Percentiles rank a stretch among this genome's conserved stretches.
These are phyloP conservation scores for Catharanthus roseus DNA, from an alignment of 257 asterid species.

Conservation along the genomic window DNA sequence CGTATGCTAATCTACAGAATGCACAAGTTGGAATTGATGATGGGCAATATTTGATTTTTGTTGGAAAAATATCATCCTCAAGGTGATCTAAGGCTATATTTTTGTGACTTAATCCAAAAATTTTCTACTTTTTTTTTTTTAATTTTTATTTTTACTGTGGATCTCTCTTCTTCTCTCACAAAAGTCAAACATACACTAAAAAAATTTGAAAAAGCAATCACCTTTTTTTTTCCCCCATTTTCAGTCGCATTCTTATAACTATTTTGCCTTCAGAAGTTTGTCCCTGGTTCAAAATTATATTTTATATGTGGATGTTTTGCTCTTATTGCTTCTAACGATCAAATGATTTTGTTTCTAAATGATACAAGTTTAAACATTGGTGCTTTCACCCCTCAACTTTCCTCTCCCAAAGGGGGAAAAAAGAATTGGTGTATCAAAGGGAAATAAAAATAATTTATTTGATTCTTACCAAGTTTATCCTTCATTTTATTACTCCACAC, in stretches of 20 bases:
- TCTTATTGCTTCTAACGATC: background rate
- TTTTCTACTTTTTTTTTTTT: too few relatives aligned
- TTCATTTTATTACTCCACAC: too few relatives aligned
- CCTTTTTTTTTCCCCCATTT: too few relatives aligned
- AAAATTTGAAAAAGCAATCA: too few relatives aligned
- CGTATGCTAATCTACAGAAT: conserved; percentile 86
- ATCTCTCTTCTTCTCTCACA: too few relatives aligned
- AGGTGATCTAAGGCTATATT: conserved; percentile 46
- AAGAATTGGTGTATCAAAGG: too few relatives aligned
- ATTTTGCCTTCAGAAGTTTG: conserved; percentile 4
- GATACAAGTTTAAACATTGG: background rate
- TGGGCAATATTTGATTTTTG: conserved; percentile 80
- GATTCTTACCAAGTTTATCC: too few relatives aligned
- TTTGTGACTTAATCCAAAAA: too few relatives aligned
- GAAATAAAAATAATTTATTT: too few relatives aligned
- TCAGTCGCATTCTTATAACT: too few relatives aligned
- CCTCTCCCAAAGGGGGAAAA: background rate
- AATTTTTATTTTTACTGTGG: too few relatives aligned
- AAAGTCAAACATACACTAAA: too few relatives aligned
- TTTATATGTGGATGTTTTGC: background rate
- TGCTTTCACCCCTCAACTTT: background rate
- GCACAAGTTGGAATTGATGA: conserved; percentile 79
- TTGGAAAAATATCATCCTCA: conserved; percentile 75
- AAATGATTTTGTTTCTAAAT: background rate
- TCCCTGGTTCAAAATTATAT: background rate